phyloP scores from a whole-genome alignment of 2,329 filamentous ascomycete genomes.

The Aureobasidium uvarum region DNA sequence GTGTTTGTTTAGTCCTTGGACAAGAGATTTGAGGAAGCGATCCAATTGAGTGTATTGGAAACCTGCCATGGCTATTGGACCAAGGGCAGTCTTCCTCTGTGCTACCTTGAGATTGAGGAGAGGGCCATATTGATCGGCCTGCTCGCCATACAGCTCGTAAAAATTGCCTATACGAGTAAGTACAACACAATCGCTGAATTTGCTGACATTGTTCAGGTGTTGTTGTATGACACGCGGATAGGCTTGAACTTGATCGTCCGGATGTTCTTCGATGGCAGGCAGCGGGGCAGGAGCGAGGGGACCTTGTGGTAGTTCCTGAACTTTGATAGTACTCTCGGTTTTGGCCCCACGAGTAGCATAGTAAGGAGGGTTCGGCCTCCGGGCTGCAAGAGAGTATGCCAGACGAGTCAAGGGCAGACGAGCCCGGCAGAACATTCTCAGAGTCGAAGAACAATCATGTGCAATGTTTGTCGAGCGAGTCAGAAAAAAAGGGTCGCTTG shows the following conservation, averaged over 20 bases:
- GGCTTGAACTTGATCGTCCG: constrained; percentile 48
- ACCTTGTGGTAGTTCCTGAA: constrained; percentile 57
- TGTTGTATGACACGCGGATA: constrained; percentile 91
- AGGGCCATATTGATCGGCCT: constrained; percentile 85
- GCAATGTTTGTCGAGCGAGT: background rate
- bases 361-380: background rate
- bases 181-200: constrained; percentile 85
- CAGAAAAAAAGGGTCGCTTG: background rate
- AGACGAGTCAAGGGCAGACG: background rate
- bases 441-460: background rate
- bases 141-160: constrained; percentile 97
- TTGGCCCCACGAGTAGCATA: constrained; percentile 41
- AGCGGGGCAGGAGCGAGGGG: constrained; percentile 47
- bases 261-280: constrained; percentile 39
- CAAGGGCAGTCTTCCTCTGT: constrained; percentile 73
- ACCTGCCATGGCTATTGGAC: constrained; percentile 86
- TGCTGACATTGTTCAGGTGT: constrained; percentile 83
- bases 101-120: constrained; percentile 85
- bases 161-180: constrained; percentile 92
- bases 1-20: constrained; percentile 85
- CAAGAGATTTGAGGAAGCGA: constrained; percentile 85
- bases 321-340: constrained; percentile 40
- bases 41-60: constrained; percentile 94
- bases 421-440: constrained; percentile 12
- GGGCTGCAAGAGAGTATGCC: background rate